Evolutionary conservation across 495 filamentous ascomycete genomes (phyloP).

Genomic region (Aspergillus mulundensis): DNA sequence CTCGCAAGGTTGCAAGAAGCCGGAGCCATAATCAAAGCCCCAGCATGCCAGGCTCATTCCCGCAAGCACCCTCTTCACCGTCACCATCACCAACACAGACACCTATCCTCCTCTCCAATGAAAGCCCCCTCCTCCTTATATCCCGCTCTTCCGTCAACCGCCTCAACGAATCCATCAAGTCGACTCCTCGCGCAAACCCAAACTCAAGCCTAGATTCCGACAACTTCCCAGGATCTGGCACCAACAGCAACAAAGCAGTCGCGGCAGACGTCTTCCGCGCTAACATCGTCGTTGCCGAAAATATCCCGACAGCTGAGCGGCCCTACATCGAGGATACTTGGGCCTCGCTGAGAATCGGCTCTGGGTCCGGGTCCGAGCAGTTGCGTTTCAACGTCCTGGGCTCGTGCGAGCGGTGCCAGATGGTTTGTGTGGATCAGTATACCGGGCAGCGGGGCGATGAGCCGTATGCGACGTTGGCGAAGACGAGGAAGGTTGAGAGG

Average conservation of each 20-base stretch:
- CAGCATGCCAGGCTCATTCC: conserved; percentile 55
- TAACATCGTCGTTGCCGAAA: conserved; percentile 71
- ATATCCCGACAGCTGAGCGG: conserved; percentile 42
- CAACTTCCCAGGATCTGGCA: no score
- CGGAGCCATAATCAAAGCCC: conserved; percentile 27
- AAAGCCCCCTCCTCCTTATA: conserved; percentile 85
- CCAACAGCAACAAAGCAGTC: conserved; percentile 45
- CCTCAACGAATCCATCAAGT: conserved; percentile 66
- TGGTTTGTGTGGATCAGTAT: conserved; percentile 89
- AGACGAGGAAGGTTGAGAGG: conserved; percentile 75
- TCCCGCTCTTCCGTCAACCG: conserved; percentile 72
- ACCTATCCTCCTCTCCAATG: conserved; percentile 83
- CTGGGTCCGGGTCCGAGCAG: conserved; percentile 23
- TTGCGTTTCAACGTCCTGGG: conserved; percentile 66
- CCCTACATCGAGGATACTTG: conserved; percentile 55
- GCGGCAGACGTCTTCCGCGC: conserved; percentile 73
- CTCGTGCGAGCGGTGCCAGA: conserved; percentile 83
- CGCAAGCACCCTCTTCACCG: conserved; percentile 44
- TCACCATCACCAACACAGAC: conserved; percentile 14
- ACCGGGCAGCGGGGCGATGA: conserved; percentile 75
- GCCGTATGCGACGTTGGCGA: conserved; percentile 82
- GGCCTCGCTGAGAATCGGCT: conserved; percentile 33
- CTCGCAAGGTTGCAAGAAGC: background rate
- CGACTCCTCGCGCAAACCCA: conserved; percentile 32
- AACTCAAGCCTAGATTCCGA: background rate